Base-by-base conservation (phyloP, 164 flowering plant genomes). In the Chimonanthus salicifolius region DNA sequence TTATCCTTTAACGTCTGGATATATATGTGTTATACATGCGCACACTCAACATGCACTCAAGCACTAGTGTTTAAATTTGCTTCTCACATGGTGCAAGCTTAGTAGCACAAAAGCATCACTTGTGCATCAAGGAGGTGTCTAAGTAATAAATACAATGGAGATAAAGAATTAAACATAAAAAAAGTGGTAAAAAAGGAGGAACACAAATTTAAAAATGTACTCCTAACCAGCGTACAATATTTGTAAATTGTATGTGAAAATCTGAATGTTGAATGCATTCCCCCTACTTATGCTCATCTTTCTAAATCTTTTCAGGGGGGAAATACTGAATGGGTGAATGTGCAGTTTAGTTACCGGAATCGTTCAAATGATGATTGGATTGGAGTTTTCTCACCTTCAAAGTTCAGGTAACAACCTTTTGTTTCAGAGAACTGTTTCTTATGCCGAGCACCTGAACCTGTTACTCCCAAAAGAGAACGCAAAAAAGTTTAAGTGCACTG, bases 381-480 rank as follows among this genome's bases (percentile, higher is more conserved):
- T 68, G 98, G 97, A 62, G 97, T 94, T 33, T 94, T 94, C 81
- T 94, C 98, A 70, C 98, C 98, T 4, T 85, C 92, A 67, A 90
- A 92, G 81, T 90, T 92, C 87, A 94, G 89, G 97, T 92, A 74
- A 64, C 13, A 47, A 18, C 47, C 47, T 66, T 66, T 8, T 43
- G 10, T 49, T 47, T 48, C 10, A 44, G 69, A 66, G 45, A 68
- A n/a, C 60, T 13, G n/a, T 16, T 54, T 13, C 60, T 54, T 54
- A 3, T 13, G 5, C 15, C 10, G 60, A 54, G 15, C 15, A 16
- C 60, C 15, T 54, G 11, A 54, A 54, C 60, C 15, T 54, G 60
- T 10, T 54, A 10, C 11, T 3, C 58, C 60, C 0, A 16, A 8
- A 54, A 10, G 4, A 10, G 11, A 51, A 9, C 4, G 60, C 15